Conservation (phyloP, 2,329 filamentous ascomycete genomes). For the Dryadomyces quercus-mongolicae region DNA sequence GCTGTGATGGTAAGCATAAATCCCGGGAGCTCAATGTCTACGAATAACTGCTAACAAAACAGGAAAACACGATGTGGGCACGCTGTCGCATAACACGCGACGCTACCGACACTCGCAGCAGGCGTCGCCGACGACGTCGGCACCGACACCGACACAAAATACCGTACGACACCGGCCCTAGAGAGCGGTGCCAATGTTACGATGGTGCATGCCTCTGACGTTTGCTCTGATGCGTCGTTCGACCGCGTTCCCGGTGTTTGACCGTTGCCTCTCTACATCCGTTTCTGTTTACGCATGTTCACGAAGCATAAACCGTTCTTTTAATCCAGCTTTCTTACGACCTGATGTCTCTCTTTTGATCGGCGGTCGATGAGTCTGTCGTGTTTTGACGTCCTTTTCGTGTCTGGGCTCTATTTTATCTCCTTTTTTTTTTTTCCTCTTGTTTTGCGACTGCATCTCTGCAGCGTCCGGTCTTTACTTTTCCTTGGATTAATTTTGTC, state of each 20-base stretch:
- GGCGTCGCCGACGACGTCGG: constrained; percentile 3
- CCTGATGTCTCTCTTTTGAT: constrained; percentile 3
- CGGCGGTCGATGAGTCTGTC: too few relatives aligned
- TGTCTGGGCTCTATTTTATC: neutral
- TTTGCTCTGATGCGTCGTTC: neutral
- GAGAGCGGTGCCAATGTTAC: neutral
- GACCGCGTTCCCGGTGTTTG: too few relatives aligned
- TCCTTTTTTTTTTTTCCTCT: neutral
- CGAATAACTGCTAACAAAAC: neutral
- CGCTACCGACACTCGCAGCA: constrained; percentile 11
- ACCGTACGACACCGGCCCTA: constrained; percentile 6
- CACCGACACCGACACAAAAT: constrained; percentile 8
- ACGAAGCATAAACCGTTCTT: neutral
- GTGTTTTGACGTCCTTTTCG: too few relatives aligned
- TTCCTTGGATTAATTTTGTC: neutral
- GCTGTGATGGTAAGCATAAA: constrained; percentile 74
- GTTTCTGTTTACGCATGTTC: neutral
- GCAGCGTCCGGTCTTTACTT: neutral
- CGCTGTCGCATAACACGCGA: constrained; percentile 26
- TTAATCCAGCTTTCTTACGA: neutral
- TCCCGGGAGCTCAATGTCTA: too few relatives aligned
- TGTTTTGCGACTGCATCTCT: neutral
- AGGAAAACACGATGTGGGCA: constrained; percentile 67
- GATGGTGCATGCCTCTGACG: neutral
- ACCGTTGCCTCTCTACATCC: neutral